phyloP scores from a whole-genome alignment of 2,329 filamentous ascomycete genomes.

The Phyllosticta ampelicida region DNA sequence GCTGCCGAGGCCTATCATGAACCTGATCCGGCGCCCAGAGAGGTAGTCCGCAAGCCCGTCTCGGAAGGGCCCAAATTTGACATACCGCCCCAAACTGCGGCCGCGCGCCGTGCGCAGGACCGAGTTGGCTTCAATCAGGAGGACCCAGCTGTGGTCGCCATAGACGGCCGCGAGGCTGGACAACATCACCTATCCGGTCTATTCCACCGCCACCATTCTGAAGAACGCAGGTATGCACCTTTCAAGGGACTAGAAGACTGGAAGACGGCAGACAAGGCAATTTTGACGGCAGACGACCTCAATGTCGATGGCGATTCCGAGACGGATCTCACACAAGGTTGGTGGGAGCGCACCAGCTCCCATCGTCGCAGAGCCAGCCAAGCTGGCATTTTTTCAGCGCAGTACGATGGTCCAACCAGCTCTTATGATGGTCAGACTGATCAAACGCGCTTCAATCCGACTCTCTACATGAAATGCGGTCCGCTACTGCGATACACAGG shows the following conservation, averaged over 20 bases:
- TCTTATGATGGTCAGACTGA: constrained; percentile 55
- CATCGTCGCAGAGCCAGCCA: constrained; percentile 28
- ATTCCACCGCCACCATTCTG: constrained; percentile 29
- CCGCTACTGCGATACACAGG: constrained; percentile 85
- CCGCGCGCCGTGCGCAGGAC: constrained; percentile 26
- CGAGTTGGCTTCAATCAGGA: constrained; percentile 31
- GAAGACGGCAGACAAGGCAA: constrained; percentile 30
- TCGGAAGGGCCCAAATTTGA: constrained; percentile 20
- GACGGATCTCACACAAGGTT: constrained; percentile 36
- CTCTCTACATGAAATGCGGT: constrained; percentile 78
- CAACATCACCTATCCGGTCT: constrained; percentile 21
- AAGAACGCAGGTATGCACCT: constrained; percentile 44
- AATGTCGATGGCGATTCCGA: constrained; percentile 26
- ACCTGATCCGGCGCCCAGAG: constrained; percentile 23
- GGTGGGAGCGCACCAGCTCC: constrained; percentile 61
- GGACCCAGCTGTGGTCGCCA: constrained; percentile 14
- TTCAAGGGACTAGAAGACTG: constrained; percentile 46
- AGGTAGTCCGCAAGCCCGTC: constrained; percentile 17
- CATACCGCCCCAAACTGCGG: constrained; percentile 27
- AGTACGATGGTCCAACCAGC: constrained; percentile 41
- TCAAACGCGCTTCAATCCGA: constrained; percentile 68
- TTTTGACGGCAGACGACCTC: constrained; percentile 33
- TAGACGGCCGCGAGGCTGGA: not conserved
- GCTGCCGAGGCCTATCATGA: constrained; percentile 26
- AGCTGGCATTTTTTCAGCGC: constrained; percentile 17